Evolutionary conservation across 2,329 filamentous ascomycete genomes (phyloP).

Genomic region (Ophiosphaerella korrae): DNA sequence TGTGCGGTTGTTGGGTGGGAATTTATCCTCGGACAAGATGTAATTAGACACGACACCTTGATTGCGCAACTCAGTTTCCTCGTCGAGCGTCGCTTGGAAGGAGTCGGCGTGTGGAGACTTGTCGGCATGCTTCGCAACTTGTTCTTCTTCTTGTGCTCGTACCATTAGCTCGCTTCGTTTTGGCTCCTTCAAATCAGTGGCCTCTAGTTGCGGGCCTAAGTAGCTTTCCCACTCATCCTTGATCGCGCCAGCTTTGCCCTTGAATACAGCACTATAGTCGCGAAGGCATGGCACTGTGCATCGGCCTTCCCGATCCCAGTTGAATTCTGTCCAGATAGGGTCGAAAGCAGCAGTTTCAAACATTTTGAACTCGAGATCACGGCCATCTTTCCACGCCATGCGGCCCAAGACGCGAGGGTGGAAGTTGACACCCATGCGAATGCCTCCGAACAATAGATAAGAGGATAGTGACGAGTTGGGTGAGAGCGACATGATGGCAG

Average conservation of each 20-base stretch:
- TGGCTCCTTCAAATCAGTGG: constrained; percentile 35
- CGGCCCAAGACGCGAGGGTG: constrained; percentile 61
- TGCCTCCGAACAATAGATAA: constrained; percentile 60
- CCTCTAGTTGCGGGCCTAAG: constrained; percentile 51
- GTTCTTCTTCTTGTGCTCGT: constrained; percentile 29
- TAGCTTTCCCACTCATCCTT: constrained; percentile 61
- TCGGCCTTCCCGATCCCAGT: constrained; percentile 57
- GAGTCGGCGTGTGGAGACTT: constrained; percentile 42
- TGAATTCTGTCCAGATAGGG: constrained; percentile 63
- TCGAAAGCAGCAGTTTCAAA: constrained; percentile 63
- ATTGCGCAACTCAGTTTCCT: constrained; percentile 48
- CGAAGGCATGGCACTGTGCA: constrained; percentile 61
- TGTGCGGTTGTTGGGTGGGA: constrained; percentile 61
- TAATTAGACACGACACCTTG: constrained; percentile 53
- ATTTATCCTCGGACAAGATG: constrained; percentile 56
- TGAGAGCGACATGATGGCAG: constrained; percentile 61
- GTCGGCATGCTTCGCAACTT: constrained; percentile 25
- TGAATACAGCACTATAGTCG: constrained; percentile 60
- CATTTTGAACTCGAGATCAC: constrained; percentile 61
- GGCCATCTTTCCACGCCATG: constrained; percentile 62
- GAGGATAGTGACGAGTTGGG: constrained; percentile 62
- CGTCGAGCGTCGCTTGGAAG: constrained; percentile 48
- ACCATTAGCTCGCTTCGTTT: constrained; percentile 34
- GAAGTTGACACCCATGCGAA: constrained; percentile 64
- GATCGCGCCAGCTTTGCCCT: constrained; percentile 52